Conservation (phyloP, 306 rosid genomes). For the Pterocarpus santalinus region DNA sequence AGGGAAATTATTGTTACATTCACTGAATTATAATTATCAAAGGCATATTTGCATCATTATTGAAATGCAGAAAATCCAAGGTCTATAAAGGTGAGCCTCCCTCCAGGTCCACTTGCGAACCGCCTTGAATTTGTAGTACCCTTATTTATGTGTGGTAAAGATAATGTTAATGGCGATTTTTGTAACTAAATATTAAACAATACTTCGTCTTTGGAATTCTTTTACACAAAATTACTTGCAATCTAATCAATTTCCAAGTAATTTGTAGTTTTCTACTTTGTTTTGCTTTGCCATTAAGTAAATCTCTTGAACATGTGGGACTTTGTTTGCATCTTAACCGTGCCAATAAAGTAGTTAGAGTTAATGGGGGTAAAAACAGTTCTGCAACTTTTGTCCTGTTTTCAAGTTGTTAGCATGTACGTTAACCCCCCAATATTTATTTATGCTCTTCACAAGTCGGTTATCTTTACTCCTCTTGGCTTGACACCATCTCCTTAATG, state of each 20-base stretch:
- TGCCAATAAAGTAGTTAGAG: slow-evolving; percentile 47
- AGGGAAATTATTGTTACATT: slow-evolving; percentile 41
- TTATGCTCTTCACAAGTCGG: slow-evolving; percentile 26
- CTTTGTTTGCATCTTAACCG: slow-evolving; percentile 45
- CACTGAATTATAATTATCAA: slow-evolving; percentile 47
- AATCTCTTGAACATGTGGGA: slow-evolving; percentile 38
- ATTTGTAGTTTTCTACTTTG: not conserved
- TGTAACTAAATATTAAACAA: no score
- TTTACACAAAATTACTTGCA: slow-evolving; percentile 15
- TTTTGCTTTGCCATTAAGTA: slow-evolving; percentile 38
- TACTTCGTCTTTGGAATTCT: not conserved
- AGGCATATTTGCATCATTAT: slow-evolving; percentile 50
- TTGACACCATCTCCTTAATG: slow-evolving; percentile 34
- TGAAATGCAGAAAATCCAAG: slow-evolving; percentile 39
- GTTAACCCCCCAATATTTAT: slow-evolving; percentile 11
- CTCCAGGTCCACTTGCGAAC: slow-evolving; percentile 38
- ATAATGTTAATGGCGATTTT: slow-evolving; percentile 1
- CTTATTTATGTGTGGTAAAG: not conserved
- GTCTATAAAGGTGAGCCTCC: slow-evolving; percentile 42
- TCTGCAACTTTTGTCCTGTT: slow-evolving; percentile 46
- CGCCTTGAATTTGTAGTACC: slow-evolving; percentile 44
- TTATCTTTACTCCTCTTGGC: not conserved
- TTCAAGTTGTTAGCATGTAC: slow-evolving; percentile 36
- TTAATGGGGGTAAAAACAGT: slow-evolving; percentile 49
- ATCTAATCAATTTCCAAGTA: slow-evolving; percentile 7